phyloP scores from a whole-genome alignment of 225 moss, liverwort and hornwort genomes.

The Thuidium tamariscinum region DNA sequence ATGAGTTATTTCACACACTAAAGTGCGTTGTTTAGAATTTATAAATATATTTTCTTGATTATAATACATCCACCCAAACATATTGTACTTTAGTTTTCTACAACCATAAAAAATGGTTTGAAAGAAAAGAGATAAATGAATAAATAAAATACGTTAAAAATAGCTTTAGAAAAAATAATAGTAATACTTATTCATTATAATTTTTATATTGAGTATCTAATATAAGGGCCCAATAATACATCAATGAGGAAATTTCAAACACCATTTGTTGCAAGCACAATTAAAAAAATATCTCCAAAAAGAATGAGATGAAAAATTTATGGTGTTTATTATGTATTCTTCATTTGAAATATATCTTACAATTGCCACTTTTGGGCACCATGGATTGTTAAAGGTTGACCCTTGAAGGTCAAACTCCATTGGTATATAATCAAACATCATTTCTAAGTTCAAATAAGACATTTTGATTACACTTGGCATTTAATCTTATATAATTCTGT shows the following conservation, averaged over 20 bases:
- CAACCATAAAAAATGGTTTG: too few species aligned
- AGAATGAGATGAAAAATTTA: rapidly evolving
- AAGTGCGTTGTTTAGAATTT: too few species aligned
- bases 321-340: not conserved
- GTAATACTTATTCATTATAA: too few species aligned
- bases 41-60: too few species aligned
- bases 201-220: too few species aligned
- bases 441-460: not conserved
- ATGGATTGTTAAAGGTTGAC: not conserved
- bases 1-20: too few species aligned
- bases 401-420: not conserved
- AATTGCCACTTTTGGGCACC: not conserved
- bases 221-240: not conserved
- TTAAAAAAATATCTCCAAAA: not conserved
- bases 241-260: not conserved
- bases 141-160: too few species aligned
- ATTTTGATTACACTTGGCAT: not conserved
- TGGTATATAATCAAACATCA: not conserved
- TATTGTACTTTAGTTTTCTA: too few species aligned
- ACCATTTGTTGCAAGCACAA: not conserved
- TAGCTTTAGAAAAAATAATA: too few species aligned
- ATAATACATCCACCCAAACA: too few species aligned
- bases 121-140: too few species aligned
- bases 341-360: not conserved
- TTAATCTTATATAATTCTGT: not conserved